Evolutionary conservation across 1,284 basidiomycete genomes (phyloP).

Genomic region (Kwoniella shivajii): DNA sequence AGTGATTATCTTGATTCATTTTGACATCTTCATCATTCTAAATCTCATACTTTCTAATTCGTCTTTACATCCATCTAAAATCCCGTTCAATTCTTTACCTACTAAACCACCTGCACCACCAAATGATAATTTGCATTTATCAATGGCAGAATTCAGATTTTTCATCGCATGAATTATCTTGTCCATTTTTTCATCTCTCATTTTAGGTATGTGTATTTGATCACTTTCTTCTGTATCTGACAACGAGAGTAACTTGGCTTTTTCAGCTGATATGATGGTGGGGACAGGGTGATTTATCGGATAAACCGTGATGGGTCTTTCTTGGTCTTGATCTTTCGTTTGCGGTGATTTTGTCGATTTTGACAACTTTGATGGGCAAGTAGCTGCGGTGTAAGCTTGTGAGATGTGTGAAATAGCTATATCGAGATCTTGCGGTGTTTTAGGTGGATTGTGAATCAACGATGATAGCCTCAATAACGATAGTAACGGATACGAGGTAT

Average conservation of each 20-base stretch:
- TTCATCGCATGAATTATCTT: slow-evolving; percentile 67
- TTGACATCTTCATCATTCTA: background rate
- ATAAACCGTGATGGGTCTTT: slow-evolving; percentile 62
- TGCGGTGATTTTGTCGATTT: too few species aligned
- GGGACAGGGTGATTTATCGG: slow-evolving; percentile 74
- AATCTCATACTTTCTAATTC: slow-evolving; percentile 21
- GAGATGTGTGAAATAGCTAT: slow-evolving; percentile 62
- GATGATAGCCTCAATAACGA: slow-evolving; percentile 67
- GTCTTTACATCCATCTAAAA: slow-evolving; percentile 35
- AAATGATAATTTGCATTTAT: slow-evolving; percentile 43
- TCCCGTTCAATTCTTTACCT: slow-evolving; percentile 38
- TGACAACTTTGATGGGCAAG: too few species aligned
- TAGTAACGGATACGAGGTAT: slow-evolving; percentile 73
- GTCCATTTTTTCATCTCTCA: slow-evolving; percentile 58
- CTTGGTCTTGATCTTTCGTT: too few species aligned
- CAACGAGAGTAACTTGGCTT: slow-evolving; percentile 69
- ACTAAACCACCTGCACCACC: slow-evolving; percentile 48
- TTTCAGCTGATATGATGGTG: slow-evolving; percentile 72
- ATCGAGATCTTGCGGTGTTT: slow-evolving; percentile 21
- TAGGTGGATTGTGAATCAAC: slow-evolving; percentile 32
- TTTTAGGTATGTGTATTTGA: slow-evolving; percentile 7
- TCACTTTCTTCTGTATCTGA: background rate
- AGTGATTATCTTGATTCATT: too few species aligned
- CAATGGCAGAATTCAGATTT: slow-evolving; percentile 64
- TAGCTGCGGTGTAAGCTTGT: slow-evolving; percentile 62